Conservation (phyloP, 2,329 filamentous ascomycete genomes). For the Ramularia endophylla region DNA sequence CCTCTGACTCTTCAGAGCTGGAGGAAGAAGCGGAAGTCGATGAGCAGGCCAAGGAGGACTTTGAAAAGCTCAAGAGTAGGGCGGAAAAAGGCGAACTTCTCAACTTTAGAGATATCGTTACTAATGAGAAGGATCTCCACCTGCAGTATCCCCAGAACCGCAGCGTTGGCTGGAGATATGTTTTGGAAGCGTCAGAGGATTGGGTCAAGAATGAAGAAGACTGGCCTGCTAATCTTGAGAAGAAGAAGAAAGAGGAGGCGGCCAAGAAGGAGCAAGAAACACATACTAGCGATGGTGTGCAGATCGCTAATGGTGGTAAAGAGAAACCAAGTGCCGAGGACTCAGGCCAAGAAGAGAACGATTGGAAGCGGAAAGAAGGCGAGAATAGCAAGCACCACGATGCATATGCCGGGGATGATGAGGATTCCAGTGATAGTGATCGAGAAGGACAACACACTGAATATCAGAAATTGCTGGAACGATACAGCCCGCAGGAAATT, state of each 20-base stretch:
- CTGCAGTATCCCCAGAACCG: slow-evolving; percentile 40
- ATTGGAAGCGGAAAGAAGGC: slow-evolving; percentile 28
- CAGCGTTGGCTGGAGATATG: slow-evolving; percentile 45
- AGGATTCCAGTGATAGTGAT: slow-evolving; percentile 10
- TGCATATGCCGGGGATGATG: slow-evolving; percentile 29
- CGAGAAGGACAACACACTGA: slow-evolving; percentile 19
- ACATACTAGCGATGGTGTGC: slow-evolving; percentile 12
- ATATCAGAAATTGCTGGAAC: slow-evolving; percentile 30
- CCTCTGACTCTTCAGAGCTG: slow-evolving; percentile 2
- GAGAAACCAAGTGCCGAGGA: slow-evolving; percentile 5
- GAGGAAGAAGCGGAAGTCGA: slow-evolving; percentile 16
- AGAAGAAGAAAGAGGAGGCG: slow-evolving; percentile 29
- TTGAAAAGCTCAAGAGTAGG: slow-evolving; percentile 24
- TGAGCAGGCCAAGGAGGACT: slow-evolving; percentile 24
- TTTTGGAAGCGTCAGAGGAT: slow-evolving; percentile 45
- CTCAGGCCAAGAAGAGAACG: slow-evolving; percentile 17
- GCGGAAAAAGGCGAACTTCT: slow-evolving; percentile 30
- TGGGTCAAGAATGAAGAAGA: slow-evolving; percentile 44
- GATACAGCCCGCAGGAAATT: slow-evolving; percentile 40
- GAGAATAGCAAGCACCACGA: slow-evolving; percentile 34
- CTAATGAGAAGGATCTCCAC: slow-evolving; percentile 36
- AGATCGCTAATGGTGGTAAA: slow-evolving; percentile 8
- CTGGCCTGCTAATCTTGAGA: slow-evolving; percentile 45
- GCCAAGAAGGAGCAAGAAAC: slow-evolving; percentile 26
- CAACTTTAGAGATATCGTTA: slow-evolving; percentile 36